Evolutionary conservation across 192 early-diverging fungal genomes (phyloP).

Genomic region (Allomyces macrogynus): DNA sequence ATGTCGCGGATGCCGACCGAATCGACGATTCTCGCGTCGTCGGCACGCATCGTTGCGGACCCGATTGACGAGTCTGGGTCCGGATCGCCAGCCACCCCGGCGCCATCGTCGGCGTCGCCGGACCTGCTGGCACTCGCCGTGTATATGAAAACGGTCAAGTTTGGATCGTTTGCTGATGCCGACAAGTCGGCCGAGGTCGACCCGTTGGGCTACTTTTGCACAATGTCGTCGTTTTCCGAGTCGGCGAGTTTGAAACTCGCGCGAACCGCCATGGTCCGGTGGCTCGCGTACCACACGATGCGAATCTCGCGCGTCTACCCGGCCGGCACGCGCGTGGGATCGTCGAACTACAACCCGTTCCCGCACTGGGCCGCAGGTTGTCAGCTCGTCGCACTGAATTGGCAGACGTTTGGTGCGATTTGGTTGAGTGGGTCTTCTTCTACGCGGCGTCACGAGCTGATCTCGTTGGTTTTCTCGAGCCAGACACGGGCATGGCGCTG

Average conservation of each 20-base stretch:
- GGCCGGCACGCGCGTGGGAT: constrained; percentile 48
- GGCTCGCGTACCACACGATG: constrained; percentile 29
- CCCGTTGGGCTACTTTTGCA: not conserved
- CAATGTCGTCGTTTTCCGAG: constrained; percentile 60
- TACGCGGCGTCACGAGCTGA: too few relatives aligned
- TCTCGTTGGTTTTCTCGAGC: not conserved
- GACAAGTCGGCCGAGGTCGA: not conserved
- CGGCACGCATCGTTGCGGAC: too few relatives aligned
- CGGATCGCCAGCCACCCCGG: too few relatives aligned
- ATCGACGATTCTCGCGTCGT: too few relatives aligned
- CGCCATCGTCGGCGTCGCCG: too few relatives aligned
- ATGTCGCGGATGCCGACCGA: too few relatives aligned
- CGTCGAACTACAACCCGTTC: constrained; percentile 67
- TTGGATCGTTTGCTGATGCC: not conserved
- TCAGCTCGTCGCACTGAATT: constrained; percentile 81
- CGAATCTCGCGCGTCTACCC: constrained; percentile 68
- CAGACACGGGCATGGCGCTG: constrained; percentile 57
- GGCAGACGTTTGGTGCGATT: constrained; percentile 47
- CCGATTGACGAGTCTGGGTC: too few relatives aligned
- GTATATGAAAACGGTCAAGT: constrained; percentile 3
- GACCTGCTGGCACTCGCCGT: not conserved
- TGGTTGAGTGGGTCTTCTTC: not conserved
- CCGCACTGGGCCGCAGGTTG: constrained; percentile 57
- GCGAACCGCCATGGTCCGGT: constrained; percentile 26
- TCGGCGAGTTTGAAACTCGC: constrained; percentile 27